Base-by-base conservation (phyloP, 2,329 filamentous ascomycete species). In the Xylaria sp. region DNA sequence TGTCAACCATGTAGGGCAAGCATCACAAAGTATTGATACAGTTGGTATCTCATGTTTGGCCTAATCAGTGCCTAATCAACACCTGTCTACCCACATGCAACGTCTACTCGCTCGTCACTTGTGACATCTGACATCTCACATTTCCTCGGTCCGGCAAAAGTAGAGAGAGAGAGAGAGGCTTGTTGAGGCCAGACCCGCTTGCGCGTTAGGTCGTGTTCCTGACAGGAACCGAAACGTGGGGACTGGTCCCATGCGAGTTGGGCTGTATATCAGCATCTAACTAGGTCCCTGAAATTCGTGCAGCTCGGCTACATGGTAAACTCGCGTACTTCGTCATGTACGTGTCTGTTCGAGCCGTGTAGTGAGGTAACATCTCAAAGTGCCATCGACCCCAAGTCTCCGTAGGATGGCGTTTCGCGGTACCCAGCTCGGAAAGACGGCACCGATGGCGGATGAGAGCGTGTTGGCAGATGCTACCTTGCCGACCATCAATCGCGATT, bases 271-370 rank as follows among this genome's bases (percentile, higher is more conserved):
- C 66, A 62, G 50, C 65, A 60, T 30, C 67, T 57, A 30, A 58
- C 57, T 20, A 28, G 28, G 41, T 56, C 32, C 59, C 63, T 60
- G 45, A 25, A 56, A 60, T 36, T 43, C 52, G 20, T 67, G 59
- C 67, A 69, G 63, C 63, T 61, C 67, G 60, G 60, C 57, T 56
- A 55, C 64, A 58, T 43, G 66, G 53, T 53, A 46, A 46, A 59
- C 55, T 65, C 60, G 61, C 55, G 61, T 67, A 56, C 64, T 56
- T 63, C 57, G 59, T 70, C 63, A 68, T 65, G 62, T 69, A 68
- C 50, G 50, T 58, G 59, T 57, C 34, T 57, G 58, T 46, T 60
- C 46, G 65, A 57, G 39, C 63, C 60, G 50, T 62, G 63, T 62
- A 62, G 48, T 65, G 63, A 48, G 68, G 63, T 63, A 68, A 30